A percentile compares a stretch with the other conserved stretches of the same genome.
These are phyloP conservation scores for Kwoniella dejecticola DNA, from an alignment of 768 basidiomycete species.

Conservation along the genomic window DNA sequence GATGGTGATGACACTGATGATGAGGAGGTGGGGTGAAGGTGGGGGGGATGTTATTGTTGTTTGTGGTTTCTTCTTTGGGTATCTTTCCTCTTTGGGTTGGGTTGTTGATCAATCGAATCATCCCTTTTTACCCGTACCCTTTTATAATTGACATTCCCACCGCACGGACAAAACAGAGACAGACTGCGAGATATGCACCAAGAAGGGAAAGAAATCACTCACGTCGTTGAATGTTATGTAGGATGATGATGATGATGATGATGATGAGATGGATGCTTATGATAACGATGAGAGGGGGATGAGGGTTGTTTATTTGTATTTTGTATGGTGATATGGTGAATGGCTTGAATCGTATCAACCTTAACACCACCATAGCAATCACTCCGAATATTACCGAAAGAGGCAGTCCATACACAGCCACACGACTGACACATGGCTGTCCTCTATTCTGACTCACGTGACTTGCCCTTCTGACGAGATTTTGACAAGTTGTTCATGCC, in stretches of 20 bases:
- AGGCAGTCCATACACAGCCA: slow-evolving; percentile 3
- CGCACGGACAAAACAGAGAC: slow-evolving; percentile 13
- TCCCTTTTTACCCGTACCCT: slow-evolving; percentile 11
- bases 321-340: neutral
- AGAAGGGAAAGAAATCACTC: slow-evolving; percentile 3
- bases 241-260: slow-evolving; percentile 1
- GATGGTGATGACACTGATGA: neutral
- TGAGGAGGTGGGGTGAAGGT: neutral
- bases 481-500: too few species aligned
- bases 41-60: neutral
- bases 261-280: neutral
- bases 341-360: slow-evolving; percentile 17
- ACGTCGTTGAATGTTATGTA: neutral
- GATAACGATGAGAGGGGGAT: neutral
- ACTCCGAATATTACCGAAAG: slow-evolving; percentile 20
- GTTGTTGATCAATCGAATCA: neutral
- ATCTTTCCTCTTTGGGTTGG: slow-evolving; percentile 22
- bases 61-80: slow-evolving; percentile 16
- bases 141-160: neutral
- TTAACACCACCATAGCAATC: neutral
- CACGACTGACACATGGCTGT: neutral
- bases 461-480: slow-evolving; percentile 10
- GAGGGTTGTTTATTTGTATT: slow-evolving; percentile 3
- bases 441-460: slow-evolving; percentile 15
- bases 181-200: neutral